Evolutionary conservation across 257 asterid genomes (phyloP).

Genomic region (Schizonepeta tenuifolia): DNA sequence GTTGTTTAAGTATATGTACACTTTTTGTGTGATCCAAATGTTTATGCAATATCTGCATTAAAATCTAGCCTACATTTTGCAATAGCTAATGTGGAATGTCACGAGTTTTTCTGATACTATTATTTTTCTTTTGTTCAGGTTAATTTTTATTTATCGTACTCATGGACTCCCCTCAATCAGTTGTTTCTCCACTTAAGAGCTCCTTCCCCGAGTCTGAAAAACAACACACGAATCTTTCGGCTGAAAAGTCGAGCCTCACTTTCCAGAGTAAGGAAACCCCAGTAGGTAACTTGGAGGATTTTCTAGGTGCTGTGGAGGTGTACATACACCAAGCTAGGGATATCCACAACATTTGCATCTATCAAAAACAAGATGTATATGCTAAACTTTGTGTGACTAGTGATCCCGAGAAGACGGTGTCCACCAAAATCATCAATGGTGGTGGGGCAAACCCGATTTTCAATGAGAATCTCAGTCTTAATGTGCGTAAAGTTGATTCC

Average conservation of each 20-base stretch:
- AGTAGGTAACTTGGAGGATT: slow-evolving; percentile 42
- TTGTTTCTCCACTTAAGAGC: slow-evolving; percentile 80
- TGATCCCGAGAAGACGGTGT: slow-evolving; percentile 75
- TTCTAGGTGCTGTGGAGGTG: slow-evolving; percentile 76
- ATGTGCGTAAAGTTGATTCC: slow-evolving; percentile 61
- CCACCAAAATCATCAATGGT: slow-evolving; percentile 85
- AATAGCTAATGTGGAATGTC: background rate
- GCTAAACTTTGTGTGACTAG: slow-evolving; percentile 86
- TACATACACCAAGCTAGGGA: slow-evolving; percentile 87
- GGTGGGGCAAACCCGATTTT: slow-evolving; percentile 92
- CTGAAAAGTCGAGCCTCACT: slow-evolving; percentile 40
- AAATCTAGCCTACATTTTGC: background rate
- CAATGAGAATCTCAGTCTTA: slow-evolving; percentile 67
- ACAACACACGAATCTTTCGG: slow-evolving; percentile 44
- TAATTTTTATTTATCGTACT: slow-evolving; percentile 35
- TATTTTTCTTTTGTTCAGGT: slow-evolving; percentile 44
- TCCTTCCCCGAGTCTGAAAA: slow-evolving; percentile 66
- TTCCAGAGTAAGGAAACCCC: slow-evolving; percentile 45
- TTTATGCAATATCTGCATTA: slow-evolving; percentile 21
- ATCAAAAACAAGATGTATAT: slow-evolving; percentile 92
- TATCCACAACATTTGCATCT: slow-evolving; percentile 94
- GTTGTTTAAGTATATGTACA: background rate
- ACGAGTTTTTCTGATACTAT: slow-evolving; percentile 17
- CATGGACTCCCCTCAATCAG: slow-evolving; percentile 96
- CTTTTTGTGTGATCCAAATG: background rate